Conservation (phyloP, 768 basidiomycete genomes). For the Boletus vermiculosoides region DNA sequence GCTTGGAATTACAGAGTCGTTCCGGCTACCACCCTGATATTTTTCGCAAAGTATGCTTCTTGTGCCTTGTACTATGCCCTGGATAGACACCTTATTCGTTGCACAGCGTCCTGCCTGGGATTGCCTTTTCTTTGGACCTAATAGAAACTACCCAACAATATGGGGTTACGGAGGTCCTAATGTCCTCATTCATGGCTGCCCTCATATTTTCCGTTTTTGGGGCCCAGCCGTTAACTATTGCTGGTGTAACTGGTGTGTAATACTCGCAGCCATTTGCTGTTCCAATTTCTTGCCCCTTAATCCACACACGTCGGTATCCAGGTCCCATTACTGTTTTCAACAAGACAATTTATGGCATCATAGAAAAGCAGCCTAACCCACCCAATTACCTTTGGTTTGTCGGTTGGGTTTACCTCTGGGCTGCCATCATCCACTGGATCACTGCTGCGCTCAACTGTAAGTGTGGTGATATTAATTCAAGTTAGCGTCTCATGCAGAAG, state of each 20-base stretch:
- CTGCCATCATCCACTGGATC: slow-evolving; percentile 80
- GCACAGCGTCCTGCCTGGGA: slow-evolving; percentile 76
- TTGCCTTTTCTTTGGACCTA: slow-evolving; percentile 88
- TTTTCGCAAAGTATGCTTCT: slow-evolving; percentile 72
- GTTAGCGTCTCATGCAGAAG: not conserved
- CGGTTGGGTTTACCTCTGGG: slow-evolving; percentile 93
- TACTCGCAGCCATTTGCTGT: not conserved
- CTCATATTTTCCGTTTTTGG: slow-evolving; percentile 85
- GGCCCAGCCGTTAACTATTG: slow-evolving; percentile 88
- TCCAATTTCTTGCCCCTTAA: not conserved
- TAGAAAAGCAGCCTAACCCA: slow-evolving; percentile 51
- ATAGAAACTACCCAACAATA: slow-evolving; percentile 90
- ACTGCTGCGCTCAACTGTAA: slow-evolving; percentile 76
- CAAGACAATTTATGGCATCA: slow-evolving; percentile 82
- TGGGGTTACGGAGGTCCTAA: slow-evolving; percentile 83
- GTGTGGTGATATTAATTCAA: slow-evolving; percentile 14
- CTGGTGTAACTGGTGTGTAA: slow-evolving; percentile 76
- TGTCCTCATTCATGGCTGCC: slow-evolving; percentile 86
- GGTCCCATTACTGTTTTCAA: slow-evolving; percentile 93
- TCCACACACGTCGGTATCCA: slow-evolving; percentile 18
- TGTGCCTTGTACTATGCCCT: not conserved
- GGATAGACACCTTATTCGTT: not conserved
- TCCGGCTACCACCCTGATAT: slow-evolving; percentile 82
- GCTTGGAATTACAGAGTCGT: slow-evolving; percentile 91
- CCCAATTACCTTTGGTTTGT: slow-evolving; percentile 84